Base-by-base conservation (phyloP, 345 rosid genomes). In the Pelargonium nanum region DNA sequence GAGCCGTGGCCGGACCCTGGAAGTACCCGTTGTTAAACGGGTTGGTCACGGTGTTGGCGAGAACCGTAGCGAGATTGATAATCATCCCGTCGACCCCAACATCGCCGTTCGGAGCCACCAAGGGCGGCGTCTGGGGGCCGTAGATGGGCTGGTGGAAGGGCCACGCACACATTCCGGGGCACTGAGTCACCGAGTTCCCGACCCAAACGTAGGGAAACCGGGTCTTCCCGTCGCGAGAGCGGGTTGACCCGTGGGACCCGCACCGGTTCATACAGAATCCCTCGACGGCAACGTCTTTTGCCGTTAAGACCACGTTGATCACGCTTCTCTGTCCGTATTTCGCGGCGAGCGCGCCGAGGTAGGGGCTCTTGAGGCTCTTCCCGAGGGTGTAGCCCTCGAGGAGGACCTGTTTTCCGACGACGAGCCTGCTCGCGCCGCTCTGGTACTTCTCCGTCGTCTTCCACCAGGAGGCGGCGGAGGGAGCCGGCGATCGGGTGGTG, bases 121-220 rank as follows among this genome's bases (percentile, higher is more conserved):
- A 55, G 24, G 98, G 96, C 24, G 96, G 93, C 0, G 89, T 72
- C 66, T 89, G 98, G 0, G 95, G 95, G 24, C 98, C 96, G 67
- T 91, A 85, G 0, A 88, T 63, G 5, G 96, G 98, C 78, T 86
- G 98, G 66, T 91, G 98, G 45, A 91, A 91, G n/a, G 96, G 98
- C 98, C 98, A 86, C 5, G 95, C 96, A 60, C 98, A 92, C 71
- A 86, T 81, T 22, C 95, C 98, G 0, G 93, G 87, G 53, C 98
- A 92, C 81, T 82, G 93, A 3, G 72, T 53, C 75, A 77, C 95
- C 16, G 98, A 85, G 80, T 92, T 86, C 0, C 98, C 98, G 0
- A 92, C 91, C 98, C 98, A 89, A 0, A 89, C 73, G 57, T 73
- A 88, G 0, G 85, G 69, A n/a, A 83, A 84, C 1, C 72, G 71